Base-by-base conservation (phyloP, 2,329 filamentous ascomycete species). In the Exophiala bonariae region DNA sequence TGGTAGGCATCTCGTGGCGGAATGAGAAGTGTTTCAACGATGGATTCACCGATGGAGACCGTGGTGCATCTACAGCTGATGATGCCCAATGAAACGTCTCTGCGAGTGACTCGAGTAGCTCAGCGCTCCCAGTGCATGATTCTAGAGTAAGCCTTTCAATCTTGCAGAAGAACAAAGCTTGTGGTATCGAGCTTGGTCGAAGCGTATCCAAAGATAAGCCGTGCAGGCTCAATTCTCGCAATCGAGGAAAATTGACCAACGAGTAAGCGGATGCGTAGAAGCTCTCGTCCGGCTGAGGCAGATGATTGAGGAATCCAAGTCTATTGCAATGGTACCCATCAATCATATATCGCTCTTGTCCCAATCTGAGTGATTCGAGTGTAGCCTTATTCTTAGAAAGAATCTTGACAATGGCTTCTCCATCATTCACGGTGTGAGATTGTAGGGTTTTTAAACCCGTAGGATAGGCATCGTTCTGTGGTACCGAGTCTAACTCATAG, bases 271-370 rank as follows among this genome's bases (percentile, higher is more conserved):
- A 30, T 5, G 38, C 39, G 28, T 55, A 49, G 33, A 57, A 51
- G 2, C 31, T 38, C n/a, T 54, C 47, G 18, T 36, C 38, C 14
- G 56, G 52, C 34, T 56, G 55, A 22, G 47, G 32, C 4, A 54
- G 48, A 10, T 47, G 43, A 6, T 54, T 44, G 14, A 50, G 39
- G 22, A 47, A 48, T 14, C 34, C 50, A 14, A 43, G 17, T 28
- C 51, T 43, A 31, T 30, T 42, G 14, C 33, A 34, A 13, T 47
- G 44, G 37, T 59, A 60, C n/a, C 41, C 31, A 14, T 55, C 47
- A 10, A 59, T 30, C n/a, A 60, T 33, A 10, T 47, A 39, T 34
- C 45, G 59, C 37, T 60, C 58, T 44, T 59, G 56, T 30, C 58
- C 58, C 30, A 60, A 32, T n/a, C 44, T 36, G n/a, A 60, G 26